Base-by-base conservation (phyloP, 768 basidiomycete species). In the Kwoniella newhampshirensis region DNA sequence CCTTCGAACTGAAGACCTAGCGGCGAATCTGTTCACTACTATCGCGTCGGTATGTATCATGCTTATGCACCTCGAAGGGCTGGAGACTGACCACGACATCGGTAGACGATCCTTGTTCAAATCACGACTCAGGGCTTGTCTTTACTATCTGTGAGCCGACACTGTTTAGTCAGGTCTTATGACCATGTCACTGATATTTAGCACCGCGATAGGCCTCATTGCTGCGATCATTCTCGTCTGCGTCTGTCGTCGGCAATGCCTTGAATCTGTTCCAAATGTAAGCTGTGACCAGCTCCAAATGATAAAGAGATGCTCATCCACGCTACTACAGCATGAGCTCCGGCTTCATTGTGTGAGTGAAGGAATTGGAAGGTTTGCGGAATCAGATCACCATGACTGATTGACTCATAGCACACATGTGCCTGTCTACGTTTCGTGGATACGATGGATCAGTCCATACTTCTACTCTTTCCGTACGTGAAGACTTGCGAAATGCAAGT, bases 391-490 rank as follows among this genome's bases (percentile, higher is more conserved):
- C n/a, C n/a, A n/a, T n/a, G n/a, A 64, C 59, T 54, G 4, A 47
- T 35, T 12, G 17, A 15, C 36, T 13, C 32, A 47, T 23, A 66
- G 69, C 2, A 57, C 56, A 17, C 47, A 69, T 54, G 72, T 74
- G 4, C 74, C 74, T 6, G 56, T 59, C 2, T 80, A 77, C 63
- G 66, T 79, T 18, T 51, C 64, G 3, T 81, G 80, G 80, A 70
- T 78, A 20, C 62, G 76, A 17, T 81, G 75, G 70, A 70, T 80
- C 49, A 73, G 73, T 7, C 76, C 78, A 0, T 78, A 79, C 50
- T 81, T 78, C 62, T 80, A 79, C 59, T 76, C 68, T 4, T 75
- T 70, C 56, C 63, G 74, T 68, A n/a, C 39, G 67, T 59, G 49
- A 8, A 41, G 7, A 26, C 9, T 15, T 25, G 5, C 28, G 47